These are phyloP conservation scores for Phytophthora sojae DNA, from an alignment of 352 stramenopile species.

Conservation along the genomic window DNA sequence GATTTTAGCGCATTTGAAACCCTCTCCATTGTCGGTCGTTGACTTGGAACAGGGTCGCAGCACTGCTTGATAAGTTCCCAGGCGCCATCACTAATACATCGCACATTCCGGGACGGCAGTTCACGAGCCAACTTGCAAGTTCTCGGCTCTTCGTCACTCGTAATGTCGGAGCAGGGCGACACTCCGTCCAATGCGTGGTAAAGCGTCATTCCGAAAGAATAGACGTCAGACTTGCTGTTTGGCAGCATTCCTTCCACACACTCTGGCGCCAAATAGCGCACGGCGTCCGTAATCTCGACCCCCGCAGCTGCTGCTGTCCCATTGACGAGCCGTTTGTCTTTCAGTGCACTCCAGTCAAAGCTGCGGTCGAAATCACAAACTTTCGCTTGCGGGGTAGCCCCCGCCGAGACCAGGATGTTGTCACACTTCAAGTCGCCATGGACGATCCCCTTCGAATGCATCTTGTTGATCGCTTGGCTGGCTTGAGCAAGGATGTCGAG, in stretches of 20 bases:
- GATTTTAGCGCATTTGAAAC: neutral
- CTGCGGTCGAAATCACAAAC: neutral
- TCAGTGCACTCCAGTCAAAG: neutral
- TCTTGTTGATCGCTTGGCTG: neutral
- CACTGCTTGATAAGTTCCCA: neutral
- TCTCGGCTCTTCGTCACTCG: neutral
- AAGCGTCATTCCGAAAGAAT: neutral
- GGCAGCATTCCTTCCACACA: neutral
- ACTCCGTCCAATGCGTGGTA: neutral
- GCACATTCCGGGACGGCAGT: neutral
- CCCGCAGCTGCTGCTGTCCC: neutral
- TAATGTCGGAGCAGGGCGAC: neutral
- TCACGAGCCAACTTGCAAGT: constrained; percentile 1
- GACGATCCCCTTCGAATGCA: neutral
- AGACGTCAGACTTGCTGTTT: neutral
- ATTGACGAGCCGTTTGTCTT: neutral
- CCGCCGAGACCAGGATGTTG: neutral
- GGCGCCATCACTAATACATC: neutral
- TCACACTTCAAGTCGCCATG: neutral
- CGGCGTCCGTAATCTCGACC: neutral
- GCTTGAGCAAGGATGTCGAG: neutral
- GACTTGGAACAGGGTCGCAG: neutral
- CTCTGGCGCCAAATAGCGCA: neutral
- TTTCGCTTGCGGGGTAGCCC: neutral
- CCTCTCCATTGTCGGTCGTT: neutral